Percentiles rank a stretch among this genome's conserved stretches.
Conservation (phyloP, 164 flowering plant species). For the Liriodendron chinense region DNA sequence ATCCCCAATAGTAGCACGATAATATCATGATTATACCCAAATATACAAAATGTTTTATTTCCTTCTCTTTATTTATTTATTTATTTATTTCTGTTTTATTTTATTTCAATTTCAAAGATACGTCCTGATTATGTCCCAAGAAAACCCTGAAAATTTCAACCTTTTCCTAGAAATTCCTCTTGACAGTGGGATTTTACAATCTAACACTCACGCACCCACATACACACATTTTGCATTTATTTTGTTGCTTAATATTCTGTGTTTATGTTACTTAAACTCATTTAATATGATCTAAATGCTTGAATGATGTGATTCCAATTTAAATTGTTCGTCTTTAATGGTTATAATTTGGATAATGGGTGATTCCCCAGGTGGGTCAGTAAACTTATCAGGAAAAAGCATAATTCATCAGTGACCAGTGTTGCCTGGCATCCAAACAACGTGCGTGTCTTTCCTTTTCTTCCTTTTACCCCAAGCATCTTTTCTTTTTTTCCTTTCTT, state of each 20-base stretch:
- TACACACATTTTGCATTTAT: not conserved
- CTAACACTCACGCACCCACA: too few relatives aligned
- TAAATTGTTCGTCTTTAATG: not conserved
- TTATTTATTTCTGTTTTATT: too few relatives aligned
- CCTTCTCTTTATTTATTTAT: too few relatives aligned
- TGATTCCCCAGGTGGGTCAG: constrained; percentile 89
- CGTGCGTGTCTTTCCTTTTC: constrained; percentile 38
- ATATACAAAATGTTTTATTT: too few relatives aligned
- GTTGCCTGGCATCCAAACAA: constrained; percentile 99
- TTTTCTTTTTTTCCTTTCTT: too few relatives aligned
- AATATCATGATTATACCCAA: too few relatives aligned
- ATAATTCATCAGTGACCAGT: constrained; percentile 92
- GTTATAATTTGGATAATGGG: constrained; percentile 3
- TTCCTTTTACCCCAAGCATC: not conserved
- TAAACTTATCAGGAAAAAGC: constrained; percentile 88
- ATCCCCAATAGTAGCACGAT: too few relatives aligned
- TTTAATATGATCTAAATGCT: constrained; percentile 1
- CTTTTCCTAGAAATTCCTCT: too few relatives aligned
- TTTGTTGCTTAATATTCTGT: not conserved
- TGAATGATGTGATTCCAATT: constrained; percentile 5
- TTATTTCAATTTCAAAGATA: too few relatives aligned
- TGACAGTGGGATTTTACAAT: too few relatives aligned
- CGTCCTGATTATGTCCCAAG: too few relatives aligned
- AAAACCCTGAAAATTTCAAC: too few relatives aligned
- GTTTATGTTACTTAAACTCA: not conserved